These are phyloP conservation scores for Paraphoma sp. DNA, from an alignment of 2,329 filamentous ascomycete species.

Conservation along the genomic window DNA sequence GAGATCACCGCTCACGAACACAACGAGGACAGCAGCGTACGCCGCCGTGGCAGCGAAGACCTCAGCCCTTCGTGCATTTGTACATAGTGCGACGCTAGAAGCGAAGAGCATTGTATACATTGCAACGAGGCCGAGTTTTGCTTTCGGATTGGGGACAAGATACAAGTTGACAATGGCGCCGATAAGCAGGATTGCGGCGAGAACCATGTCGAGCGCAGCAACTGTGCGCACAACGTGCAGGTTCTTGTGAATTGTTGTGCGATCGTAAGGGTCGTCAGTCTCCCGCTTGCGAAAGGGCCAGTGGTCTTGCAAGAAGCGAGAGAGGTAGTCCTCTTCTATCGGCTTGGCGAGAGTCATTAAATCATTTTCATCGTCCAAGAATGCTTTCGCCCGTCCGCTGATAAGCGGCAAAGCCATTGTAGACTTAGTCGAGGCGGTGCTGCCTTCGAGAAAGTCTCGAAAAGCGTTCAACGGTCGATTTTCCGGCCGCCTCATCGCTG, in stretches of 20 bases:
- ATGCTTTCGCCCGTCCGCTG: constrained; percentile 3
- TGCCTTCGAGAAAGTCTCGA: constrained; percentile 6
- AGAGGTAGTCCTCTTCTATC: constrained; percentile 13
- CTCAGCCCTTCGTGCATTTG: constrained; percentile 26
- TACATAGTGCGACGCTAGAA: constrained; percentile 23
- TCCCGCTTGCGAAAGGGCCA: constrained; percentile 11
- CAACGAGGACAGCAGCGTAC: constrained; percentile 3
- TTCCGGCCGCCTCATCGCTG: background rate
- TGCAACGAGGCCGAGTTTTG: constrained; percentile 25
- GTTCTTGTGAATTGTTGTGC: constrained; percentile 13
- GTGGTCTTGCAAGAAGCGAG: constrained; percentile 17
- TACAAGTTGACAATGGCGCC: constrained; percentile 29
- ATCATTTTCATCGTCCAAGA: constrained; percentile 5
- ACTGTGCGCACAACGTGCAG: constrained; percentile 15
- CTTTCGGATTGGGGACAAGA: constrained; percentile 10
- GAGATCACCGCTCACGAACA: constrained; percentile 4
- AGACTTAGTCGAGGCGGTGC: background rate
- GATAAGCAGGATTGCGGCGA: constrained; percentile 28
- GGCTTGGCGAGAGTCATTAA: constrained; percentile 1
- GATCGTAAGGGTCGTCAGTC: constrained; percentile 5
- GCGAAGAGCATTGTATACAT: constrained; percentile 30
- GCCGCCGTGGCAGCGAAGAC: constrained; percentile 12
- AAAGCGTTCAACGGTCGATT: background rate
- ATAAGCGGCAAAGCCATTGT: constrained; percentile 2
- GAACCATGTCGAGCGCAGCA: constrained; percentile 2